Evolutionary conservation across 2,329 filamentous ascomycete species (phyloP), one percentile per base, ranked within the genome.

Genomic region (Alternaria tenuissima): DNA sequence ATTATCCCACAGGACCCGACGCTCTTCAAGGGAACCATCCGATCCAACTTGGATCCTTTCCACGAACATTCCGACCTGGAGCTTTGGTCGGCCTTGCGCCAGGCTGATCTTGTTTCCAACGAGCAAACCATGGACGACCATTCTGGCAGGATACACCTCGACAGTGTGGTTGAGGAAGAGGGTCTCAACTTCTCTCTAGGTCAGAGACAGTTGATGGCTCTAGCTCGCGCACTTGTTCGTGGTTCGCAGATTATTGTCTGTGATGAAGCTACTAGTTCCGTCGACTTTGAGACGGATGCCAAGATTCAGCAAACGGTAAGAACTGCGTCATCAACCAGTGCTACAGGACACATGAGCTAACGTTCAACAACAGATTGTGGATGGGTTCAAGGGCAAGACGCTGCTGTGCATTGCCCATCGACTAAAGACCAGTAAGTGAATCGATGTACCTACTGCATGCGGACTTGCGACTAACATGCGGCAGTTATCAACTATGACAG

Each of bases 181-280:
- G 95, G 95, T 0, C 85, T 97, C 62, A 98, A 98, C 80, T 97
- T 97, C 83, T 96, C 93, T 0, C 89, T 98, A 9, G 95, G 3
- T 4, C 57, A 60, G 36, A 48, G 57, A 43, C 95, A 98, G 79
- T 87, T 98, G 49, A 96, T 98, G 91, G 95, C 95, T 1, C 85
- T 99, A 1, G 94, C 94, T 0, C 89, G 95, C 1, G 95, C 95
- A 0, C 87, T 99, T 3, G 94, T 98, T 5, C 89, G 94, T 38
- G 88, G 90, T 43, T 91, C 90, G 0, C 92, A 91, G 69, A 97
- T 98, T 79, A 97, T 98, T 70, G 90, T 99, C 51, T 97, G 94
- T 79, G 95, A 99, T 81, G 95, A 99, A 79, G 95, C 95, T 1
- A 99, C 95, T 0, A 68, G 66, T 48, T 61, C 55, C 14, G 66